These are phyloP conservation scores for Bretziella fagacearum DNA, from an alignment of 2,329 filamentous ascomycete species.

Conservation along the genomic window DNA sequence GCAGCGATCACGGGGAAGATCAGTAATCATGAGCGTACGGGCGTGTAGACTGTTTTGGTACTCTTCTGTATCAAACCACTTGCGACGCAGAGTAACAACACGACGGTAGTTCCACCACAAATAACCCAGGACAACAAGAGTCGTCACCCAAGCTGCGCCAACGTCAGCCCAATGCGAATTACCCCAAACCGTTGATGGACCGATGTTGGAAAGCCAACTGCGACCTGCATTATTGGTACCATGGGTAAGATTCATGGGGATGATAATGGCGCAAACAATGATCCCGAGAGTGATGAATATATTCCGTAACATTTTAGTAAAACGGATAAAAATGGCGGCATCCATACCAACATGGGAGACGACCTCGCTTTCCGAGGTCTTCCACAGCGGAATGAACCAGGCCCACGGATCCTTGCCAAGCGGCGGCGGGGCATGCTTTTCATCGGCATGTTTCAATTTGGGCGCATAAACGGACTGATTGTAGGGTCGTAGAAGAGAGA, in stretches of 20 bases:
- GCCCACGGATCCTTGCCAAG: conserved; percentile 76
- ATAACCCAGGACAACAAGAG: conserved; percentile 60
- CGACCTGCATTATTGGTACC: conserved; percentile 8
- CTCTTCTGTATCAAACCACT: conserved; percentile 71
- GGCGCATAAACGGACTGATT: conserved; percentile 89
- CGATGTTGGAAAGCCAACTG: conserved; percentile 41
- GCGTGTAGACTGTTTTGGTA: conserved; percentile 81
- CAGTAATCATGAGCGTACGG: conserved; percentile 47
- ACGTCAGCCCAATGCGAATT: conserved; percentile 41
- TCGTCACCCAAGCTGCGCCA: conserved; percentile 46
- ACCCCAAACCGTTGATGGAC: conserved; percentile 37
- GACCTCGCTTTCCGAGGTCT: conserved; percentile 59
- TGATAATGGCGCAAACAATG: conserved; percentile 57
- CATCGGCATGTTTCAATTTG: conserved; percentile 80
- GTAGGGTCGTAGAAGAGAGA: conserved; percentile 80
- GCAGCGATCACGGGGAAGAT: conserved; percentile 60
- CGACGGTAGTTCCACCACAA: conserved; percentile 82
- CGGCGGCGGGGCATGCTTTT: conserved; percentile 72
- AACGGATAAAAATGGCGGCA: conserved; percentile 76
- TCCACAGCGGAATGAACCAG: conserved; percentile 67
- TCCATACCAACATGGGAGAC: conserved; percentile 79
- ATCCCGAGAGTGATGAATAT: conserved; percentile 62
- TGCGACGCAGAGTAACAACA: conserved; percentile 51
- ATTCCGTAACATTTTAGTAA: conserved; percentile 80
- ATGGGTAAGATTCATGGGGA: conserved; percentile 56